Evolutionary conservation across 768 basidiomycete species (phyloP), one percentile per base, ranked within the genome.

Genomic region (Lactifluus echinatus): DNA sequence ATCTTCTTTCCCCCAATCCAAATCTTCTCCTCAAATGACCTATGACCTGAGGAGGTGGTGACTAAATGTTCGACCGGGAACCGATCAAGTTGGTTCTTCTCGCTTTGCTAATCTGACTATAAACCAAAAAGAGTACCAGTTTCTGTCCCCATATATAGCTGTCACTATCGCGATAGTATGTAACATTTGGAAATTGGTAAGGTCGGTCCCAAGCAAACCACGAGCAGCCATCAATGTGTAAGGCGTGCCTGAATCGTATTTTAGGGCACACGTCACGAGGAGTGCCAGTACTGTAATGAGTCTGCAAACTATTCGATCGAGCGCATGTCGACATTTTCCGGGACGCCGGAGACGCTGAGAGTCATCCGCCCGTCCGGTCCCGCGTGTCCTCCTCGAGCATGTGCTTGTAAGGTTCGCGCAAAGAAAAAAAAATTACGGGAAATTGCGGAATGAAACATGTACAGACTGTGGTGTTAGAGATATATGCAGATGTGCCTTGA

Each of bases 231-330:
- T 49, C 53, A 42, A 48, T 34, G 46, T 61, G 52, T 26, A 57
- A 50, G 37, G 36, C 39, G 62, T 63, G 55, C 62, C 62, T 63
- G 60, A 48, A 61, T 61, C 59, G 56, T 46, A 55, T 42, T 60
- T 60, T 10, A 40, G 23, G 48, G 39, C 43, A 57, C 55, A 63
- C 62, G 62, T 63, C 62, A 61, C 59, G 60, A 50, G 61, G n/a
- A n/a, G n/a, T n/a, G n/a, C n/a, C n/a, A n/a, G n/a, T n/a, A n/a
- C 53, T 49, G 62, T 42, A 53, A 61, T 63, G 51, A 56, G 45
- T 50, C 48, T 55, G 49, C 8, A 42, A 54, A 62, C 47, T 17
- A 23, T 45, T 39, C 50, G 59, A 60, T 52, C 56, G 59, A 58
- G 39, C 56, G 50, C 45, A 17, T 58, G 39, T 37, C 43, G 19